Percentiles rank a stretch among this genome's conserved stretches.
These are phyloP conservation scores for Dacryopinax spathularia DNA, from an alignment of 768 basidiomycete genomes.

Conservation along the genomic window DNA sequence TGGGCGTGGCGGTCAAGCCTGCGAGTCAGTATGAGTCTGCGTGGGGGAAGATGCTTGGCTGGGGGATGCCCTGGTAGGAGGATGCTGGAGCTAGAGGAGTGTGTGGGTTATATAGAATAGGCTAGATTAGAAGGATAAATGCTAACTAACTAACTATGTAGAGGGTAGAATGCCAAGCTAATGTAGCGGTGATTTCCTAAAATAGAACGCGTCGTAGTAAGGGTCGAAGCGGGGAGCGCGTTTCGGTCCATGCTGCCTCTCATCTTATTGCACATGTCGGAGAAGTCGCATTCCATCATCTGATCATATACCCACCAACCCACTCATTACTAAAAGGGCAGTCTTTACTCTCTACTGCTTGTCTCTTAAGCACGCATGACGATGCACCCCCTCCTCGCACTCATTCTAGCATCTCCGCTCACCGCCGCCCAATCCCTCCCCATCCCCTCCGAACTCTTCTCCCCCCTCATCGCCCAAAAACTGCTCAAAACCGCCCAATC, in stretches of 20 bases:
- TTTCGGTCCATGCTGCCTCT: too few species aligned
- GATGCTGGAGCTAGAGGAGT: too few species aligned
- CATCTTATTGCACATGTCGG: too few species aligned
- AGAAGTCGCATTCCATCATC: too few species aligned
- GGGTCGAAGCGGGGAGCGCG: too few species aligned
- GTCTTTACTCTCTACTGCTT: neutral
- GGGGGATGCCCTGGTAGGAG: neutral
- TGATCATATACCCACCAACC: too few species aligned
- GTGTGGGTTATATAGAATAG: too few species aligned
- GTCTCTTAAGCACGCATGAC: neutral
- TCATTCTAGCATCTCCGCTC: neutral
- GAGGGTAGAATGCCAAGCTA: too few species aligned
- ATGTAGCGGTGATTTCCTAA: too few species aligned
- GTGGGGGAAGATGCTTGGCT: slow-evolving; percentile 30
- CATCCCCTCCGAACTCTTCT: slow-evolving; percentile 40
- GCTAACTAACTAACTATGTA: too few species aligned
- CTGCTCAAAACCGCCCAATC: slow-evolving; percentile 39
- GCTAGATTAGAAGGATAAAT: too few species aligned
- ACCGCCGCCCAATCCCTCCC: slow-evolving; percentile 17
- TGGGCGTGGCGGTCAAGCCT: slow-evolving; percentile 50
- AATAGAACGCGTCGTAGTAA: too few species aligned
- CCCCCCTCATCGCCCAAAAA: slow-evolving; percentile 43
- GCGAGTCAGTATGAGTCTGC: slow-evolving; percentile 59
- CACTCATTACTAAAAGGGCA: neutral
- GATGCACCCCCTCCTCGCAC: neutral